phyloP scores from a whole-genome alignment of 805 yeast species.

The Candida peoriensis region DNA sequence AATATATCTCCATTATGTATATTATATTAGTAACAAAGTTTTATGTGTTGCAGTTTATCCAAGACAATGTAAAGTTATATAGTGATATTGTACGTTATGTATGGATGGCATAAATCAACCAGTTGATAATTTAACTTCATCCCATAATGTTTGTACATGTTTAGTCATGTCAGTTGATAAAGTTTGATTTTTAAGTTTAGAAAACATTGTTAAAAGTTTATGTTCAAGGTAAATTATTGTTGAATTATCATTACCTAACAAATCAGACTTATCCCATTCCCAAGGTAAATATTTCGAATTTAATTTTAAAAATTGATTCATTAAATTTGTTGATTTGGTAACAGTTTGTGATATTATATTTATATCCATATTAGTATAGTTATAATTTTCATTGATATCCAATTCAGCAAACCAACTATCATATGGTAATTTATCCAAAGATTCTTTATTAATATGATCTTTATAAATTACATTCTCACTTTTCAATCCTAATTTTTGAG shows the following conservation, averaged over 20 bases:
- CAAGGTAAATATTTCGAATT: conserved; percentile 14
- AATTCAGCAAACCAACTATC: conserved; percentile 44
- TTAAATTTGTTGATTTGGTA: conserved; percentile 19
- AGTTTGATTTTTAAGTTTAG: conserved; percentile 4
- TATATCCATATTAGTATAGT: conserved; percentile 34
- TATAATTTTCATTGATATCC: conserved; percentile 47
- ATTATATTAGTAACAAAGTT: too few species aligned
- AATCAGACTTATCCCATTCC: conserved; percentile 15
- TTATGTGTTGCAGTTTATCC: too few species aligned
- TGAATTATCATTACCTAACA: conserved; percentile 2
- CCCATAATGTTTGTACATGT: conserved; percentile 6
- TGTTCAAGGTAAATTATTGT: conserved; percentile 8
- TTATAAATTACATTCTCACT: conserved; percentile 4
- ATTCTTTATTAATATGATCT: conserved; percentile 7
- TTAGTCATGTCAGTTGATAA: background rate
- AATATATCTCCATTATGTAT: too few species aligned
- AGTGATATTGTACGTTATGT: too few species aligned
- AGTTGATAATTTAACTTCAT: conserved; percentile 2
- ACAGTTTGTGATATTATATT: conserved; percentile 27
- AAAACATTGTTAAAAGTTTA: conserved; percentile 3
- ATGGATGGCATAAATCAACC: too few species aligned
- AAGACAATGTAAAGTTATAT: too few species aligned
- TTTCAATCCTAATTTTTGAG: conserved; percentile 19
- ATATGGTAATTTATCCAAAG: conserved; percentile 16
- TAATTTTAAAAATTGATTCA: conserved; percentile 9